A percentile compares a stretch with the other conserved stretches of the same genome.
Conservation (phyloP, 148 eudicot genomes). For the Rhododendron vialii region DNA sequence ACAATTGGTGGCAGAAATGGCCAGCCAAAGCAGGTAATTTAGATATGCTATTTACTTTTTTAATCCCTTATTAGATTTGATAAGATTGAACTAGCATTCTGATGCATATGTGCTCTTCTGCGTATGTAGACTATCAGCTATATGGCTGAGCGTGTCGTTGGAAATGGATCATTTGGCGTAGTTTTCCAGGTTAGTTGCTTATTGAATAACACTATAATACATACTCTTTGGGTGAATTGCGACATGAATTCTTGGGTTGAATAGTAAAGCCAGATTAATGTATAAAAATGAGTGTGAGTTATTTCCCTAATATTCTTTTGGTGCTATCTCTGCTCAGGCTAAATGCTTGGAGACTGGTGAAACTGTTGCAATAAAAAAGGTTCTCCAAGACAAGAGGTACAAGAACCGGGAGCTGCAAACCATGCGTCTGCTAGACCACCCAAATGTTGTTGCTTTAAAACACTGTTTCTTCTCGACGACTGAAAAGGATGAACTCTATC, state of each 20-base stretch:
- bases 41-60: background rate
- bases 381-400: constrained; percentile 82
- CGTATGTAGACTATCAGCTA: constrained; percentile 70
- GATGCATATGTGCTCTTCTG: background rate
- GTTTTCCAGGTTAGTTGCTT: constrained; percentile 63
- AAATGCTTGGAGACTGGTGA: constrained; percentile 77
- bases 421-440: constrained; percentile 72
- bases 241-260: background rate
- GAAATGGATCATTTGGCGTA: constrained; percentile 87
- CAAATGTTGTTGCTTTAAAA: constrained; percentile 64
- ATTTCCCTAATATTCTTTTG: background rate
- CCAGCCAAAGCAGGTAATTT: constrained; percentile 68
- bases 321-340: constrained; percentile 35
- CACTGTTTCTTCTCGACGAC: constrained; percentile 87
- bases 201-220: background rate
- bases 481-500: constrained; percentile 67
- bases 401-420: constrained; percentile 84
- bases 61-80: background rate
- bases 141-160: constrained; percentile 88
- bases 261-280: background rate
- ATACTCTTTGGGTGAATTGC: background rate
- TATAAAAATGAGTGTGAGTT: background rate
- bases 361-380: constrained; percentile 73
- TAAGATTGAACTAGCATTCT: background rate
- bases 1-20: constrained; percentile 78